phyloP scores from a whole-genome alignment of 352 stramenopile species.

The Elongisporangium undulatum region DNA sequence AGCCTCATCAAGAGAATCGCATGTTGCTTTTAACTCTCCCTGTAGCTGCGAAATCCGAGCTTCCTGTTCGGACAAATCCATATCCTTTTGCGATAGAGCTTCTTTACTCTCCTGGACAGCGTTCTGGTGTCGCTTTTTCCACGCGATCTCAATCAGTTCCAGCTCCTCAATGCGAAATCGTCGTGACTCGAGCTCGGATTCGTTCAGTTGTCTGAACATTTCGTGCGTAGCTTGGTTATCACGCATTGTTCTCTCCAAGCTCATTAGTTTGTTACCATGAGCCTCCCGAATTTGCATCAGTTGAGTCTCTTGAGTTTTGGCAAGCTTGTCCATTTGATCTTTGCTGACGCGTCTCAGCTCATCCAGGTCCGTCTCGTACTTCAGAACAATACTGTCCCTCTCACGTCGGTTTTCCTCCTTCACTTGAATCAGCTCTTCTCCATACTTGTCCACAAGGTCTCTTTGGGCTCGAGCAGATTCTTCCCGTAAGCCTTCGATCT shows the following conservation, averaged over 20 bases:
- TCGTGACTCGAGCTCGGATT: conserved; percentile 15
- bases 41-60: conserved; percentile 18
- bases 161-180: conserved; percentile 17
- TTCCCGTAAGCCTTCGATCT: conserved; percentile 12
- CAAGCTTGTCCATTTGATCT: conserved; percentile 27
- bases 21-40: conserved; percentile 12
- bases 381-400: conserved; percentile 18
- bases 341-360: conserved; percentile 21
- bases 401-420: conserved; percentile 18
- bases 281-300: conserved; percentile 36
- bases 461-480: conserved; percentile 10
- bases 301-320: conserved; percentile 21
- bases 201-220: conserved; percentile 14
- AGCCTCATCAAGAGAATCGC: conserved; percentile 17
- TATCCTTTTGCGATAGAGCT: conserved; percentile 28
- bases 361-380: conserved; percentile 51
- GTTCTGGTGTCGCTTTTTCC: conserved; percentile 9
- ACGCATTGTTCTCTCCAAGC: conserved; percentile 38
- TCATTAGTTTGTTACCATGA: conserved; percentile 30
- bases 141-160: conserved; percentile 13
- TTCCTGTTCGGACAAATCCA: conserved; percentile 32
- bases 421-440: conserved; percentile 12
- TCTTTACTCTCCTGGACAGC: conserved; percentile 17
- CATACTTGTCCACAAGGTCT: conserved; percentile 20
- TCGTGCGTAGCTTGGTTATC: conserved; percentile 26